phyloP scores from a whole-genome alignment of 2,329 filamentous ascomycete species.

The Colletotrichum chrysophilum region DNA sequence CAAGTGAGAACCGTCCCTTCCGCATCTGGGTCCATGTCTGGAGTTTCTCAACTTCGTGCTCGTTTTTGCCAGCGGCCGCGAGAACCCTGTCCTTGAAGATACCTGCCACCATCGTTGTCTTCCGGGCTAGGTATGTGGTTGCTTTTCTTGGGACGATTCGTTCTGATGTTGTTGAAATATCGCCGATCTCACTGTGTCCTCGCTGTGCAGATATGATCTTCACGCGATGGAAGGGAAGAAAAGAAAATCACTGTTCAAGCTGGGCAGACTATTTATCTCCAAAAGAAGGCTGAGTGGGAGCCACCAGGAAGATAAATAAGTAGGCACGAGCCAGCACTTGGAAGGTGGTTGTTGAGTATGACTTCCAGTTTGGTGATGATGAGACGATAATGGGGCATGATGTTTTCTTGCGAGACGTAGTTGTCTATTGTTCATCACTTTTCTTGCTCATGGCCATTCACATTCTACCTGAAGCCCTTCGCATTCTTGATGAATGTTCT shows the following conservation, averaged over 20 bases:
- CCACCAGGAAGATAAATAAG: not conserved
- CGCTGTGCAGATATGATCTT: not conserved
- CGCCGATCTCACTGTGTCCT: not conserved
- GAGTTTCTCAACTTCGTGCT: slow-evolving; percentile 59
- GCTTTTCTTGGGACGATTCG: not conserved
- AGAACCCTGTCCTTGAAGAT: slow-evolving; percentile 62
- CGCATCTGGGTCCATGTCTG: slow-evolving; percentile 68
- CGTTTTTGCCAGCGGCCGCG: slow-evolving; percentile 60
- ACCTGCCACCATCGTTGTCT: slow-evolving; percentile 16
- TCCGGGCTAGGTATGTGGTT: not conserved
- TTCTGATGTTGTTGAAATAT: not conserved
- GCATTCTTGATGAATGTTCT: slow-evolving; percentile 77
- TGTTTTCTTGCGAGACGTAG: not conserved
- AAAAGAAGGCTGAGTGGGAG: not conserved
- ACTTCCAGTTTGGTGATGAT: not conserved
- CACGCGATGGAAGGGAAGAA: not conserved
- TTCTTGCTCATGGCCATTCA: not conserved
- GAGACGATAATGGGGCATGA: not conserved
- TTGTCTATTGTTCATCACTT: not conserved
- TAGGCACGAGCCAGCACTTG: not conserved
- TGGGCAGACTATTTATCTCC: not conserved
- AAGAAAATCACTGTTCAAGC: not conserved
- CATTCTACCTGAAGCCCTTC: slow-evolving; percentile 61
- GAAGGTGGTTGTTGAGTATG: not conserved
- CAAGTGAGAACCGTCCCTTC: slow-evolving; percentile 61